Evolutionary conservation across 176 grass and related monocot species (phyloP).

Genomic region (Puccinellia tenuiflora): DNA sequence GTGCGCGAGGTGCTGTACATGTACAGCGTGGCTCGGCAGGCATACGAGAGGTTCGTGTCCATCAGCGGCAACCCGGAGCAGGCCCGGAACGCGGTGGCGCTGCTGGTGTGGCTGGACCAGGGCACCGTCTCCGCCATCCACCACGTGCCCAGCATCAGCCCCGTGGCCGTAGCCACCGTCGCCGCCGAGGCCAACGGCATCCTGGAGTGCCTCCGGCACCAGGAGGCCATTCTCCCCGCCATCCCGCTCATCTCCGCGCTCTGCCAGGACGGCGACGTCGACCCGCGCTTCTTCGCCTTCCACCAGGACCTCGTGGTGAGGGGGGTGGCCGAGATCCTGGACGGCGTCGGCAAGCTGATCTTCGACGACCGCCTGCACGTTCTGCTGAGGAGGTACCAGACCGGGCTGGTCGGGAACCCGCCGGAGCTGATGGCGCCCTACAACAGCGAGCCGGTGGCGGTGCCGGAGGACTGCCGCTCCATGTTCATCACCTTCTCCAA

Average conservation of each 20-base stretch:
- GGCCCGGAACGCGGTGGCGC: constrained; percentile 46
- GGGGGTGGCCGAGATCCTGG: constrained; percentile 30
- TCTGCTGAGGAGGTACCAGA: constrained; percentile 14
- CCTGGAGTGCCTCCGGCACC: constrained; percentile 30
- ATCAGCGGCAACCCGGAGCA: neutral
- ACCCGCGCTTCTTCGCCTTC: constrained; percentile 46
- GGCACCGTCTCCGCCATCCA: constrained; percentile 5
- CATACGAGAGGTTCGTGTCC: constrained; percentile 36
- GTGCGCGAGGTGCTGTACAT: constrained; percentile 41
- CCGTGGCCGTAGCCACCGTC: neutral
- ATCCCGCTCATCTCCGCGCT: constrained; percentile 43
- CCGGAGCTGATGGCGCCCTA: constrained; percentile 22
- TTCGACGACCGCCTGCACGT: constrained; percentile 42
- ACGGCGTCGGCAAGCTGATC: constrained; percentile 36
- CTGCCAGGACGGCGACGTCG: neutral
- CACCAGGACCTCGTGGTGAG: constrained; percentile 33
- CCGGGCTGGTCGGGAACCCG: neutral
- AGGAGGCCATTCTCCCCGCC: neutral
- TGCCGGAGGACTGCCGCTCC: constrained; percentile 46
- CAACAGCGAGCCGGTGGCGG: neutral
- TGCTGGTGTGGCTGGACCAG: constrained; percentile 55
- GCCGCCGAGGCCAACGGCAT: constrained; percentile 33
- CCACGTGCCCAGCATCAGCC: neutral
- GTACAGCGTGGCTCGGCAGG: constrained; percentile 31
- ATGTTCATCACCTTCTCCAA: constrained; percentile 64